phyloP scores from a whole-genome alignment of 108 stramenopile genomes.

The Fragilaria radians region DNA sequence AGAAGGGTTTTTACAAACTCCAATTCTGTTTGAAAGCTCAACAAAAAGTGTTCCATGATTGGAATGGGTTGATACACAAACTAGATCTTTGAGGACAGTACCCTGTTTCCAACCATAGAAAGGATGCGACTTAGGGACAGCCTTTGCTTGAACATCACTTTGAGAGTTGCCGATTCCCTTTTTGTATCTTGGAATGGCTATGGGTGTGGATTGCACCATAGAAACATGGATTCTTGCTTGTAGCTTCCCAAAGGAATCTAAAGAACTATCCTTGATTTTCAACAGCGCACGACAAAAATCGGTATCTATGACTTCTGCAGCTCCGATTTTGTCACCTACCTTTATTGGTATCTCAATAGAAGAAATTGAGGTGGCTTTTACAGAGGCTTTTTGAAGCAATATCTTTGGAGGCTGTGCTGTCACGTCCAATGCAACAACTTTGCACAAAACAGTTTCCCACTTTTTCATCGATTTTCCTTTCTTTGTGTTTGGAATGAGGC shows the following conservation, averaged over 20 bases:
- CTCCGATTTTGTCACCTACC: constrained; percentile 50
- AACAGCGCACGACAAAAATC: constrained; percentile 50
- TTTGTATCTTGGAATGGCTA: constrained; percentile 10
- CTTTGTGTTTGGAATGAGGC: constrained; percentile 70
- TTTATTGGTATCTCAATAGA: constrained; percentile 8
- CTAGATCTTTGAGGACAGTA: constrained; percentile 33
- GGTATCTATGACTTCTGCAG: constrained; percentile 42
- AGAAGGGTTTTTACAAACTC: constrained; percentile 9
- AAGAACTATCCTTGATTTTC: constrained; percentile 23
- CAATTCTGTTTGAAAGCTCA: constrained; percentile 35
- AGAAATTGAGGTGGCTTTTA: constrained; percentile 3
- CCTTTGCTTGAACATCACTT: background rate
- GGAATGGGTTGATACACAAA: constrained; percentile 41
- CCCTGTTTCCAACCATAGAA: constrained; percentile 63
- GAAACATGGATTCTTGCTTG: constrained; percentile 58
- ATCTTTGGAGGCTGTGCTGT: constrained; percentile 52
- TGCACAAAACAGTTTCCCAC: constrained; percentile 55
- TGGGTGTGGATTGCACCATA: constrained; percentile 37
- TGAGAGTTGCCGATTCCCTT: background rate
- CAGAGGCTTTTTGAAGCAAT: constrained; percentile 35
- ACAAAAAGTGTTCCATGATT: constrained; percentile 40
- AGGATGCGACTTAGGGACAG: constrained; percentile 51
- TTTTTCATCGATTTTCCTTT: constrained; percentile 56
- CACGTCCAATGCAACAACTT: constrained; percentile 68
- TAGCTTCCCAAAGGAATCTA: constrained; percentile 17